phyloP scores from a whole-genome alignment of 345 rosid species.

The Geranium brycei region DNA sequence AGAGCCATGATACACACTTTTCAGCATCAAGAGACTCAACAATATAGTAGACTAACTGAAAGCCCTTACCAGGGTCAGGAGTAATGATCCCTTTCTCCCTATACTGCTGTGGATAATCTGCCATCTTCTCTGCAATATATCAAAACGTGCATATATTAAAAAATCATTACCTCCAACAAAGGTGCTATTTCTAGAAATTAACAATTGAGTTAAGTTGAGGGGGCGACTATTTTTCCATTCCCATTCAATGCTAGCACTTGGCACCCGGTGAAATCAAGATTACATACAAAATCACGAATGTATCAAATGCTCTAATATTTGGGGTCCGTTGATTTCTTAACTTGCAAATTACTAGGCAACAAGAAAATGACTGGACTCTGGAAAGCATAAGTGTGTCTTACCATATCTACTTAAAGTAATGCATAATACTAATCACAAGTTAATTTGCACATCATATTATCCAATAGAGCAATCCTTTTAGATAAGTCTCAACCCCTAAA shows the following conservation, averaged over 20 bases:
- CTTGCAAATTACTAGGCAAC: too few relatives aligned
- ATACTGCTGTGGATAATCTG: slow-evolving; percentile 25
- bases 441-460: too few relatives aligned
- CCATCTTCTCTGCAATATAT: slow-evolving; percentile 26
- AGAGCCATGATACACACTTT: too few relatives aligned
- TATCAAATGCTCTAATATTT: background rate
- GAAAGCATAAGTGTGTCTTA: background rate
- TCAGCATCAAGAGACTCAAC: background rate
- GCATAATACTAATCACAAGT: background rate
- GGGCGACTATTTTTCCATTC: background rate
- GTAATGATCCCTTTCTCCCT: slow-evolving; percentile 20
- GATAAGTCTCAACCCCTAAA: background rate
- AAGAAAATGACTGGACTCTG: too few relatives aligned
- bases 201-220: background rate
- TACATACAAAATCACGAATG: background rate
- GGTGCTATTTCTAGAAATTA: background rate
- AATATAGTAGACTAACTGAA: background rate
- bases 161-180: background rate
- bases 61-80: slow-evolving; percentile 26
- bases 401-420: background rate
- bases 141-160: slow-evolving; percentile 1
- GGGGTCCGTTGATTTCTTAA: too few relatives aligned
- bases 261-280: background rate
- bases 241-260: background rate
- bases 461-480: background rate